Percentiles rank a stretch among this genome's conserved stretches.
Evolutionary conservation across 2,329 filamentous ascomycete species (phyloP).

Genomic region (Onygenales sp.): DNA sequence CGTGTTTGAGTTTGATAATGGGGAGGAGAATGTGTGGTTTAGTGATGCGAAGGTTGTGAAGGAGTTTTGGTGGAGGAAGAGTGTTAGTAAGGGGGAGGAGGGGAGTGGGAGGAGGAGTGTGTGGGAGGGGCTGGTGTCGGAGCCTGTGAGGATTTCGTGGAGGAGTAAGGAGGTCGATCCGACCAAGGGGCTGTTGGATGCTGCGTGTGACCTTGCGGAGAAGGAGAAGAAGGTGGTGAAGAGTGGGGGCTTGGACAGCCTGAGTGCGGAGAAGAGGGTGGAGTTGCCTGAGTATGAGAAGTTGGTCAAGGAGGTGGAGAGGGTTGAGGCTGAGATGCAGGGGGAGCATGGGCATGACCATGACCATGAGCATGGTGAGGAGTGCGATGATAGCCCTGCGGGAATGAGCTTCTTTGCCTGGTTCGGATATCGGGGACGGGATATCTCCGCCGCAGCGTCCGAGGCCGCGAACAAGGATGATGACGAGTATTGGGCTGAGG

Average conservation of each 20-base stretch:
- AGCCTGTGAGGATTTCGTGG: slow-evolving; percentile 83
- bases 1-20: slow-evolving; percentile 60
- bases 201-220: slow-evolving; percentile 60
- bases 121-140: slow-evolving; percentile 71
- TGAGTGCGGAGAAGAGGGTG: slow-evolving; percentile 41
- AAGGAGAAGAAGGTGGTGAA: slow-evolving; percentile 45
- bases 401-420: slow-evolving; percentile 77
- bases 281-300: slow-evolving; percentile 43
- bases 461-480: slow-evolving; percentile 52
- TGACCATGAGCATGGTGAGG: slow-evolving; percentile 26
- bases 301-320: slow-evolving; percentile 42
- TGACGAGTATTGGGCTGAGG: slow-evolving; percentile 45
- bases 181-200: slow-evolving; percentile 68
- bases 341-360: slow-evolving; percentile 24
- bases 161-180: slow-evolving; percentile 81
- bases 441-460: slow-evolving; percentile 64
- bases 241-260: slow-evolving; percentile 20
- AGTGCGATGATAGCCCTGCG: slow-evolving; percentile 45
- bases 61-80: slow-evolving; percentile 77
- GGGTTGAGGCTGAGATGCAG: slow-evolving; percentile 20
- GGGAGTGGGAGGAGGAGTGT: slow-evolving; percentile 39
- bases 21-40: slow-evolving; percentile 67
- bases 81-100: slow-evolving; percentile 31
- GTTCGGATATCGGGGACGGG: slow-evolving; percentile 69
- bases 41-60: slow-evolving; percentile 66